Conservation (phyloP, 2,329 filamentous ascomycete genomes). For the Hymenoscyphus occultus region DNA sequence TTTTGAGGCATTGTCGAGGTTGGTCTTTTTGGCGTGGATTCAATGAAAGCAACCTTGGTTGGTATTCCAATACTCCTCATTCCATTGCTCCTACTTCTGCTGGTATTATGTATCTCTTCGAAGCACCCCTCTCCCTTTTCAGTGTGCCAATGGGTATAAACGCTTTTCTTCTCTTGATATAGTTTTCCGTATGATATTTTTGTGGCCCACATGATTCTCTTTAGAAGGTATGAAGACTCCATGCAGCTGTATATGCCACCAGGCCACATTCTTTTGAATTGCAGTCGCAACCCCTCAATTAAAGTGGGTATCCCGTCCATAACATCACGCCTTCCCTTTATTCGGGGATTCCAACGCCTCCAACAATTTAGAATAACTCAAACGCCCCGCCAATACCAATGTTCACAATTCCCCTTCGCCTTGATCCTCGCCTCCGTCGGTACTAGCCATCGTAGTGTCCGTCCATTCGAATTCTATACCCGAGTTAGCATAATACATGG, state of each 20-base stretch:
- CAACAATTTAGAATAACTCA: background rate
- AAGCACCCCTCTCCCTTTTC: background rate
- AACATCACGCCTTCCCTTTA: background rate
- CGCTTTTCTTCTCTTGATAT: too few relatives aligned
- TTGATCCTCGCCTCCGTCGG: background rate
- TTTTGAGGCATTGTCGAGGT: too few relatives aligned
- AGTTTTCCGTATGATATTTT: too few relatives aligned
- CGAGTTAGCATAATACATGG: slow-evolving; percentile 1
- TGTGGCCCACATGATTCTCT: too few relatives aligned
- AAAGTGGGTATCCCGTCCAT: background rate
- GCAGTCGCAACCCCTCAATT: background rate
- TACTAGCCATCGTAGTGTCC: slow-evolving; percentile 17
- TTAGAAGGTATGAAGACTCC: background rate
- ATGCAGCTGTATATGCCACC: background rate
- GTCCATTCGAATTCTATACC: slow-evolving; percentile 51
- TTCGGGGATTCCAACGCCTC: background rate
- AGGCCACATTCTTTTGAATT: background rate
- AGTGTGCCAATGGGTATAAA: background rate
- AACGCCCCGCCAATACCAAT: background rate
- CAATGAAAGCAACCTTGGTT: too few relatives aligned
- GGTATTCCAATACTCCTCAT: too few relatives aligned
- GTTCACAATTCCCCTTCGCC: background rate
- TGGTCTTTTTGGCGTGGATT: too few relatives aligned
- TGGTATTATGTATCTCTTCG: too few relatives aligned
- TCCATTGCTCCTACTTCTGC: too few relatives aligned